A percentile compares a stretch with the other conserved stretches of the same genome.
These are phyloP conservation scores for Vitellaria paradoxa DNA, from an alignment of 179 eudicot genomes.

Conservation along the genomic window DNA sequence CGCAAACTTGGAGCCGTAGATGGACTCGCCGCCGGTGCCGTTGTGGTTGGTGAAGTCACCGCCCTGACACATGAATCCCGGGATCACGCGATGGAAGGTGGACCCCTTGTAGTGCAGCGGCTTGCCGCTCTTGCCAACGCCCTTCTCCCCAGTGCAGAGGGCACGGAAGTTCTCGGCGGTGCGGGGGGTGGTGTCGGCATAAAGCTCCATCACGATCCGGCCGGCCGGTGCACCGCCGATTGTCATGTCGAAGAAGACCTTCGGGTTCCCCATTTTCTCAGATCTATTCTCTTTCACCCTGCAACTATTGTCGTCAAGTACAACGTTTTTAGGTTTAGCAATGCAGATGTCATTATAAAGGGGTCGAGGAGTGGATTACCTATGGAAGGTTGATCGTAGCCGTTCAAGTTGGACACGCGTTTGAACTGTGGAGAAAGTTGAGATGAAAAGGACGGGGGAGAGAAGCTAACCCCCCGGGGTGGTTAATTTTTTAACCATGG, in stretches of 20 bases:
- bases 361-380: not conserved
- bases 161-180: slow-evolving; percentile 90
- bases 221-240: slow-evolving; percentile 58
- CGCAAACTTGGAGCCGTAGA: slow-evolving; percentile 66
- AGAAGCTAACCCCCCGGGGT: slow-evolving; percentile 13
- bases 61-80: slow-evolving; percentile 78
- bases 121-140: slow-evolving; percentile 50
- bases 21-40: slow-evolving; percentile 90
- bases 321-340: slow-evolving; percentile 11
- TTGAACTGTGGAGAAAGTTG: not conserved
- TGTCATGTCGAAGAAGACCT: slow-evolving; percentile 66
- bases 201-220: slow-evolving; percentile 74
- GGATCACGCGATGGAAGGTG: slow-evolving; percentile 74
- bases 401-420: slow-evolving; percentile 30
- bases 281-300: not conserved
- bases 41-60: slow-evolving; percentile 85
- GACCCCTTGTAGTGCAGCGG: slow-evolving; percentile 26
- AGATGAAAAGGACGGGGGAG: not conserved
- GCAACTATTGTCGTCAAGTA: not conserved
- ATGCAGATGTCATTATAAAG: slow-evolving; percentile 16
- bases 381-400: slow-evolving; percentile 8
- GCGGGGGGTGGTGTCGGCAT: slow-evolving; percentile 51
- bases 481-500: not conserved
- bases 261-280: slow-evolving; percentile 55
- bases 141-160: slow-evolving; percentile 87